Conservation (phyloP, 2,329 filamentous ascomycete species). For the Plenodomus tracheiphilus region DNA sequence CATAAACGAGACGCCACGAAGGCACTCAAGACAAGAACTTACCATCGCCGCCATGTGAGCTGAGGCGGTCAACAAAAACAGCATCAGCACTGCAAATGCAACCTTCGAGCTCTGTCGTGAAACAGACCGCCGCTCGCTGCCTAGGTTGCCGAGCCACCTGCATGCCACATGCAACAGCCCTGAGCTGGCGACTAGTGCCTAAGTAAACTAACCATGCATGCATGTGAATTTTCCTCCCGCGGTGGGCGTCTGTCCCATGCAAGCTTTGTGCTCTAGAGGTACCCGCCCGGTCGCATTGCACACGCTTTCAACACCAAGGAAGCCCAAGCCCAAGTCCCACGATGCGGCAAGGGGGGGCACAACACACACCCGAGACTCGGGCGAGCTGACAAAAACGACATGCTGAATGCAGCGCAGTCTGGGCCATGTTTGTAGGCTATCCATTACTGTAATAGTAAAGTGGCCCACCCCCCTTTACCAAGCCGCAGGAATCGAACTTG, state of each 20-base stretch:
- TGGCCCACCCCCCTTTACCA: too few species aligned
- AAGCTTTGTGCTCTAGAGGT: background rate
- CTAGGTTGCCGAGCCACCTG: background rate
- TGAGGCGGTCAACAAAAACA: background rate
- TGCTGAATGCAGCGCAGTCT: background rate
- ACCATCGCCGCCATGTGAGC: background rate
- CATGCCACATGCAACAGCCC: background rate
- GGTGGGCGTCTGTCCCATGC: background rate
- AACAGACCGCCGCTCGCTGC: background rate
- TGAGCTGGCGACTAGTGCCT: background rate
- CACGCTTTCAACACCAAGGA: conserved; percentile 6
- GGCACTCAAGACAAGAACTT: too few species aligned
- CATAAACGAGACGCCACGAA: background rate
- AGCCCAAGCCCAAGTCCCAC: conserved; percentile 2
- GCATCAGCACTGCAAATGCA: background rate
- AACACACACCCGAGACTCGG: conserved; percentile 4
- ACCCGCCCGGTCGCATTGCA: background rate
- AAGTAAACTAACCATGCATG: background rate
- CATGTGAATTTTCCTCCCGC: background rate
- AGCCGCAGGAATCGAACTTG: too few species aligned
- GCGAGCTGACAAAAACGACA: conserved; percentile 1
- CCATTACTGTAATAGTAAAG: too few species aligned
- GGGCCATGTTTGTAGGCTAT: background rate
- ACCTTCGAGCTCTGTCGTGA: too few species aligned
- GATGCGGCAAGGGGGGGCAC: background rate